Evolutionary conservation across 768 basidiomycete genomes (phyloP), one percentile per base, ranked within the genome.

Genomic region (Psilocybe tampanensis): DNA sequence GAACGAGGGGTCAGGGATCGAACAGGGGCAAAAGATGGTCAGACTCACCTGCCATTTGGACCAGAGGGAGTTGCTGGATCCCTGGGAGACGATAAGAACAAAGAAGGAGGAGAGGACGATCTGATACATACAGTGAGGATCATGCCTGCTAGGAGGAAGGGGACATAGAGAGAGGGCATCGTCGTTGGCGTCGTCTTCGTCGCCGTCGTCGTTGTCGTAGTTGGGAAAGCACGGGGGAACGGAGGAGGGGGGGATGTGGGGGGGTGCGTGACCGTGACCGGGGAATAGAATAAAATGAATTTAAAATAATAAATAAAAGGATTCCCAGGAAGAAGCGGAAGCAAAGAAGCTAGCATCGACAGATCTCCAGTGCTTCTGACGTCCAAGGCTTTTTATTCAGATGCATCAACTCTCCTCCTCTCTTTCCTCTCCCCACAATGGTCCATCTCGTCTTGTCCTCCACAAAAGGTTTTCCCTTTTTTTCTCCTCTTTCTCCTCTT

Each of bases 121-220:
- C 22, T 18, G 2, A 48, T 8, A n/a, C 79, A 21, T 57, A 90
- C 92, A 17, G 92, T 96, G 57, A 95, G 72, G 68, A 98, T 90
- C 95, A 97, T 97, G 47, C 95, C 95, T 54, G 79, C 86, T 17
- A 98, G 86, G 69, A 98, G 89, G 66, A 90, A 66, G 29, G 91
- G 90, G 52, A 93, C 76, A 70, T 80, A 91, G 60, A 86, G 68
- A 21, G 84, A 81, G 63, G 83, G 76, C 19, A 89, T 80, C 91
- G 92, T 93, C 47, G 68, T 71, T 54, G 72, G 57, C 43, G 62
- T 50, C 52, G 58, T 56, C n/a, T n/a, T n/a, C n/a, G n/a, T n/a
- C n/a, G n/a, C n/a, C n/a, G 89, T 80, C 91, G 92, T 93, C 47
- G 68, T 71, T 54, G 72, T 59, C 43, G 62, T 50, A 49, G 58